Base-by-base conservation (phyloP, 805 yeast genomes). In the Isabelozyma rhagii region DNA sequence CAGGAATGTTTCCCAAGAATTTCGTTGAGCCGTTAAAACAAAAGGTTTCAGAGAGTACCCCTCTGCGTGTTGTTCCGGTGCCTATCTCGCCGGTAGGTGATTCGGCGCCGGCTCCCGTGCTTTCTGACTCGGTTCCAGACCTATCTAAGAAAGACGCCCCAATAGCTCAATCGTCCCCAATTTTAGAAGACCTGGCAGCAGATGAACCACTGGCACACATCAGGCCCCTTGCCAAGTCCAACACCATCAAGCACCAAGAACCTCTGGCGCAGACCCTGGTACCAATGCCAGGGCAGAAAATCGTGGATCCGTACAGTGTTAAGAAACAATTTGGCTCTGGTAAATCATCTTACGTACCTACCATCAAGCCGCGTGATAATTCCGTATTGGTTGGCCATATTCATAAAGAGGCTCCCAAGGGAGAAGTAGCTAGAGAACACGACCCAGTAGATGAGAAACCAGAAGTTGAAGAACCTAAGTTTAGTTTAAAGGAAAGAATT, bases 1-100 rank as follows among this genome's bases (percentile, higher is more conserved):
- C 79, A 17, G 99, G 99, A 7, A 84, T 92, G 72, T 94, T 94
- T 59, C 99, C 99, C 3, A 82, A 80, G 63, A 83, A 82, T 61
- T 93, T 89, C 71, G 98, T 93, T 5, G 81, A 81, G 45, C 44
- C 43, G 15, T 50, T 18, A 14, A 48, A 45, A 2, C 47, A 54
- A 17, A 39, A 55, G 25, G 48, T 51, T 50, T 54, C 45, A n/a
- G 47, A 47, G 6, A 53, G 55, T 14, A 39, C 46, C n/a, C 17
- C 51, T 2, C 46, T 49, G 39, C 47, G 52, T 9, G 29, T 47
- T 21, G 48, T 18, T 14, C 47, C 47, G 6, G 51, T 41, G 13
- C 36, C 50, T n/a, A 50, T 51, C 14, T 47, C 39, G 8, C 48
- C 54, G 13, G 46, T 31, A 21, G 38, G 43, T 31, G 49, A 46